Percentiles rank a stretch among this genome's conserved stretches.
Conservation (phyloP, 1,284 basidiomycete genomes). For the Boletellus deceptivus region DNA sequence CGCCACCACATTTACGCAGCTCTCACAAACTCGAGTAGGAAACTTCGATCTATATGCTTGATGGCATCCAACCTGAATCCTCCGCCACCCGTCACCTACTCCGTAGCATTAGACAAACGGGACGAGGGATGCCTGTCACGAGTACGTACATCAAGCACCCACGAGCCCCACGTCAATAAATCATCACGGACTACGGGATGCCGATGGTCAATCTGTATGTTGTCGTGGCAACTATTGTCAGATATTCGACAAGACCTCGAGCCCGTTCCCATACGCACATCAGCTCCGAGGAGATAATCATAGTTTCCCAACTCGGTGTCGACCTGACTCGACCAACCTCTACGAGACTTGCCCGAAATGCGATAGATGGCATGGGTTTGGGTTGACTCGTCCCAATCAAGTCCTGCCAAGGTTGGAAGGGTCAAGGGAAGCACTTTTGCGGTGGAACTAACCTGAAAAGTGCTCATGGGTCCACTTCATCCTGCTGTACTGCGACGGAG, state of each 20-base stretch:
- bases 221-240: not conserved
- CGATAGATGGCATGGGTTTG: conserved; percentile 63
- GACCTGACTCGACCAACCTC: conserved; percentile 71
- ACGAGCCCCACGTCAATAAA: conserved; percentile 63
- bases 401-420: conserved; percentile 43
- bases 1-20: not conserved
- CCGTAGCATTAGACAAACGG: not conserved
- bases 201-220: conserved; percentile 73
- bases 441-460: conserved; percentile 59
- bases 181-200: conserved; percentile 79
- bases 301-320: conserved; percentile 75
- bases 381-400: conserved; percentile 83
- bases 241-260: not conserved
- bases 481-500: conserved; percentile 56
- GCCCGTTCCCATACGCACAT: conserved; percentile 43
- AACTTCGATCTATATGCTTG: conserved; percentile 75
- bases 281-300: conserved; percentile 73
- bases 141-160: conserved; percentile 61
- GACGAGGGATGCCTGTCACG: not conserved
- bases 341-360: conserved; percentile 52
- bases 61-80: conserved; percentile 90
- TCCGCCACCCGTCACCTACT: conserved; percentile 70
- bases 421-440: not conserved
- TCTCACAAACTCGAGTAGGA: conserved; percentile 65
- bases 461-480: conserved; percentile 70